Evolutionary conservation across 768 basidiomycete species (phyloP).

Genomic region (Lyophyllum decastes): DNA sequence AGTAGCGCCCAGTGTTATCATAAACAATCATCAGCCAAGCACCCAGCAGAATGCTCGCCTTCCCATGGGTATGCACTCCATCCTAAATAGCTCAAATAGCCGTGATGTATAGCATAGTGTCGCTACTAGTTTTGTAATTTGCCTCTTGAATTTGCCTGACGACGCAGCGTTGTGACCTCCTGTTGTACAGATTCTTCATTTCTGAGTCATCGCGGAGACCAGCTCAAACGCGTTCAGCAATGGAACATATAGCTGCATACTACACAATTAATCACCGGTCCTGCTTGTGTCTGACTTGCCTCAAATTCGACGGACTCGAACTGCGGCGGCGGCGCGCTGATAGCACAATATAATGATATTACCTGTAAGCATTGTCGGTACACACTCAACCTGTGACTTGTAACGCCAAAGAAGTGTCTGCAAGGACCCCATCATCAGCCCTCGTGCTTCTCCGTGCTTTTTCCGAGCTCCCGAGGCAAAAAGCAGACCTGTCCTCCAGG

Average conservation of each 20-base stretch:
- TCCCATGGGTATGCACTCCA: neutral
- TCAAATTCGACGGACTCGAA: neutral
- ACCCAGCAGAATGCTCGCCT: neutral
- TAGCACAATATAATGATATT: neutral
- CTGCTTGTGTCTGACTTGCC: neutral
- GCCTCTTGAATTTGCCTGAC: neutral
- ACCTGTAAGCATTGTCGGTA: neutral
- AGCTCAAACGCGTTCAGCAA: no score
- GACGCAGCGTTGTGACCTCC: neutral
- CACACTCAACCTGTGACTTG: neutral
- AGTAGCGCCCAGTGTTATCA: neutral
- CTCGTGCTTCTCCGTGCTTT: neutral
- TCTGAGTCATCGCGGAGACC: no score
- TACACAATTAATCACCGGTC: no score
- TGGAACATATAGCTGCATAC: no score
- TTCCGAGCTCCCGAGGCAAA: neutral
- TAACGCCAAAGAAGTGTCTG: neutral
- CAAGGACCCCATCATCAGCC: neutral
- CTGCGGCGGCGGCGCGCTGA: neutral
- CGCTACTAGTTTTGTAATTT: neutral
- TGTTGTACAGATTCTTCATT: neutral
- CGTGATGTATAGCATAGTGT: neutral
- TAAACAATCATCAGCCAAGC: neutral
- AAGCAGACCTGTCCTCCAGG: neutral
- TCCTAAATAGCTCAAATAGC: neutral